Conservation (phyloP, 106 monocot species). For the Chionographis japonica region DNA sequence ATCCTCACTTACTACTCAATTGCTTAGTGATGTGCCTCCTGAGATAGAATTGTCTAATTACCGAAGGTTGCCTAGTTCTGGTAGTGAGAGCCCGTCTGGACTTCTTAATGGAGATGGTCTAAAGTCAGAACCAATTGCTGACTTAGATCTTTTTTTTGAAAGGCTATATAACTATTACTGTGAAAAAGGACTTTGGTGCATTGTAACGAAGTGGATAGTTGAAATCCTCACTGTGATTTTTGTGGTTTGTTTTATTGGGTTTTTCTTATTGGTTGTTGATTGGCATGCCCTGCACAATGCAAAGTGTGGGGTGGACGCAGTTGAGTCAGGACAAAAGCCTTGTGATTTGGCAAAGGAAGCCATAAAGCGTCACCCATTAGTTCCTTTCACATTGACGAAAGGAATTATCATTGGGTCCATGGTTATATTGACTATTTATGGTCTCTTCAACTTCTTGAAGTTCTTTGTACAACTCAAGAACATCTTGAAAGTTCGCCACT, state of each 20-base stretch:
- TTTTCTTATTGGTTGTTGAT: slow-evolving; percentile 86
- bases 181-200: slow-evolving; percentile 88
- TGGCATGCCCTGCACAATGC: slow-evolving; percentile 72
- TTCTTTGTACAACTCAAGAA: slow-evolving; percentile 86
- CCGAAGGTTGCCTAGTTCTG: slow-evolving; percentile 46
- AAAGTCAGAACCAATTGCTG: slow-evolving; percentile 67
- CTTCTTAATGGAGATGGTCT: slow-evolving; percentile 71
- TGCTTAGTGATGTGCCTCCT: slow-evolving; percentile 43
- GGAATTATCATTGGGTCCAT: slow-evolving; percentile 75
- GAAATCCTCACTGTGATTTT: slow-evolving; percentile 74
- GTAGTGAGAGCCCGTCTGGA: slow-evolving; percentile 73
- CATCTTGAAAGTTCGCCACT: slow-evolving; percentile 63
- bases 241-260: slow-evolving; percentile 66
- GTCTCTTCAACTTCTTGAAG: slow-evolving; percentile 80
- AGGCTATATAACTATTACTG: slow-evolving; percentile 83
- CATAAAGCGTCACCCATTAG: slow-evolving; percentile 76
- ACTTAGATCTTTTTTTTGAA: slow-evolving; percentile 90
- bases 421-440: slow-evolving; percentile 70
- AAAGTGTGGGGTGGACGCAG: slow-evolving; percentile 96
- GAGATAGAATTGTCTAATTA: slow-evolving; percentile 95
- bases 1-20: slow-evolving; percentile 51
- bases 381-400: slow-evolving; percentile 83
- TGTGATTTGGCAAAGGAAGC: slow-evolving; percentile 85
- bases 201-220: slow-evolving; percentile 82
- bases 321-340: slow-evolving; percentile 76